phyloP scores from a whole-genome alignment of 345 rosid genomes.

The Psidium guajava region DNA sequence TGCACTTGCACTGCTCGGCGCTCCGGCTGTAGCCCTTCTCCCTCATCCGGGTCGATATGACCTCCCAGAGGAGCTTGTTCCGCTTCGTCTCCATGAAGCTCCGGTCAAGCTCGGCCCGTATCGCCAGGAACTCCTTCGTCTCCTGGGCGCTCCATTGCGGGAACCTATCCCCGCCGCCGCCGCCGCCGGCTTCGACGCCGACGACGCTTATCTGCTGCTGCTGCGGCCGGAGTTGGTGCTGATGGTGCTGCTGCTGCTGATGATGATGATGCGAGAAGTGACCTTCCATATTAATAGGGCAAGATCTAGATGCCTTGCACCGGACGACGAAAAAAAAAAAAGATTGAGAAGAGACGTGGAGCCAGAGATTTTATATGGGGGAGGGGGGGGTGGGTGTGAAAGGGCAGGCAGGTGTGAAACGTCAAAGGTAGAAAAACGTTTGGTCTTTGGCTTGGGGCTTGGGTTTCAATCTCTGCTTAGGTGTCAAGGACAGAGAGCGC shows the following conservation, averaged over 20 bases:
- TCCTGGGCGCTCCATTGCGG: conserved; percentile 96
- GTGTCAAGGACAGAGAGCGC: conserved; percentile 14
- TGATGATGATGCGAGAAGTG: conserved; percentile 20
- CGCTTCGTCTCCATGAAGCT: conserved; percentile 93
- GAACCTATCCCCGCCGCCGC: conserved; percentile 47
- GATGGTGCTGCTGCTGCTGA: conserved; percentile 25
- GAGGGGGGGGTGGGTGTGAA: conserved; percentile 16
- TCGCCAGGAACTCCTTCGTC: conserved; percentile 68
- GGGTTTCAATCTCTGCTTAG: neutral
- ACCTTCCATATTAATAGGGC: conserved; percentile 39
- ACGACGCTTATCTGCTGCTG: conserved; percentile 28
- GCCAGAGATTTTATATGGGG: neutral
- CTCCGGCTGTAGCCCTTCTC: conserved; percentile 79
- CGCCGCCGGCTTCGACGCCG: conserved; percentile 7
- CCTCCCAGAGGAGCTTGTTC: conserved; percentile 89
- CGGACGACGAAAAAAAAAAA: neutral
- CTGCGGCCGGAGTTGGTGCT: conserved; percentile 21
- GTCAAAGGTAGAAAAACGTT: conserved; percentile 14
- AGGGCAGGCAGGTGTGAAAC: conserved; percentile 42
- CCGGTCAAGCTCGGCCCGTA: conserved; percentile 78
- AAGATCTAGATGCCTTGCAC: conserved; percentile 1
- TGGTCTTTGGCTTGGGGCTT: neutral
- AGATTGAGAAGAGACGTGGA: neutral
- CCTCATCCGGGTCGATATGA: conserved; percentile 62
- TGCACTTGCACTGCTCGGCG: conserved; percentile 99